Evolutionary conservation across 129 eudicot genomes (phyloP), one percentile per base, ranked within the genome.

Genomic region (Chrysanthemum seticuspe): DNA sequence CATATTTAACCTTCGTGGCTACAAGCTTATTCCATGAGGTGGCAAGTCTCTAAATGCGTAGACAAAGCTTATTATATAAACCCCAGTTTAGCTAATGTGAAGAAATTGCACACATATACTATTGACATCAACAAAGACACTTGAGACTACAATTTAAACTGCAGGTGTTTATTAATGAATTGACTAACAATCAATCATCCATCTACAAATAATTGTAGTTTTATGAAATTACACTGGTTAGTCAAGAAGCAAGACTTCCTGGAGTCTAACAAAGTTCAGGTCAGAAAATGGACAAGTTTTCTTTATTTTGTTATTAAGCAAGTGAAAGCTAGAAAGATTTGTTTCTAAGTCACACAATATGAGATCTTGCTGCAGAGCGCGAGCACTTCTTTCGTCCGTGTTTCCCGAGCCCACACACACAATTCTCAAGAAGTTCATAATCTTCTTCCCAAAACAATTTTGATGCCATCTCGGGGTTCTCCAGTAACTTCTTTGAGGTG

Each of bases 381-480:
- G 89, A 80, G 68, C 97, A 87, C 71, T 87, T 88, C 74, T 81
- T 79, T 2, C 91, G 77, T 31, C 96, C 86, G 9, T 67, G 62
- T 79, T 86, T 88, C 6, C 76, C 80, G 9, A 91, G 90, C 48
- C 87, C 85, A 23, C 97, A 91, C 16, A 91, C 96, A 49, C 97
- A 91, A 31, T 85, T 88, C 85, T 86, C 96, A 0, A 91, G 97
- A 67, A 91, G 88, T 62, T 84, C 83, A 66, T 76, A 85, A 72
- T 91, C 97, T 78, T 91, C 97, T 52, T 91, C 86, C 96, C 93
- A 91, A 31, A 82, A 88, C 76, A 91, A 36, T 73, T 60, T 48
- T 58, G 96, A 86, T 0, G 97, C 91, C 84, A 81, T 65, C 58
- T 89, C 96, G 6, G 88, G 93, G 70, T 85, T 88, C 40, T 89